Evolutionary conservation across 2,329 filamentous ascomycete species (phyloP).

Genomic region (Periconia digitata): DNA sequence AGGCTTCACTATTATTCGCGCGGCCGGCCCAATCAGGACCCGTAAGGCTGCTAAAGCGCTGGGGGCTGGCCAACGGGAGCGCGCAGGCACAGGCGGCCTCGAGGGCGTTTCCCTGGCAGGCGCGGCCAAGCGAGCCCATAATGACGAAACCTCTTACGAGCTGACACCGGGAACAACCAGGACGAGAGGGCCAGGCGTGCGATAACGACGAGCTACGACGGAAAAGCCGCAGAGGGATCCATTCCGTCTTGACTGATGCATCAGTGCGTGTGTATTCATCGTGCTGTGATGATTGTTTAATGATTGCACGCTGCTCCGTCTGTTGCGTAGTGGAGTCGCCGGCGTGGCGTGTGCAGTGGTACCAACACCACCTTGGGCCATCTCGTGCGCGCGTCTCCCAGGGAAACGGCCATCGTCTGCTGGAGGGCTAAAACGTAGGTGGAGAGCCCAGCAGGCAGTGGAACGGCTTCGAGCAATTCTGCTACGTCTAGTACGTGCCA

Average conservation of each 20-base stretch:
- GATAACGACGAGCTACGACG: too few relatives aligned
- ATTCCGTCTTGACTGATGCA: too few relatives aligned
- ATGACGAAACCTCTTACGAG: constrained; percentile 35
- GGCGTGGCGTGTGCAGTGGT: constrained; percentile 7
- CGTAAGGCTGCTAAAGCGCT: constrained; percentile 15
- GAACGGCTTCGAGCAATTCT: constrained; percentile 10
- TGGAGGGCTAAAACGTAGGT: constrained; percentile 17
- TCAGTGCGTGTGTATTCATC: too few relatives aligned
- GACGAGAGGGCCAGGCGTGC: constrained; percentile 5
- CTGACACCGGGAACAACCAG: constrained; percentile 18
- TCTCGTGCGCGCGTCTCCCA: constrained; percentile 22
- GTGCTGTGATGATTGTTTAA: too few relatives aligned
- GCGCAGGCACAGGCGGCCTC: constrained; percentile 17
- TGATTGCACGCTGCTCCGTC: too few relatives aligned
- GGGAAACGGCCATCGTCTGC: constrained; percentile 16
- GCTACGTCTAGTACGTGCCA: constrained; percentile 23
- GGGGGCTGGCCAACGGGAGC: constrained; percentile 21
- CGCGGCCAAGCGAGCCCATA: constrained; percentile 21
- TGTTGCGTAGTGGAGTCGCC: too few relatives aligned
- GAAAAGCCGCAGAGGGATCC: too few relatives aligned
- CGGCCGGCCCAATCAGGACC: constrained; percentile 30
- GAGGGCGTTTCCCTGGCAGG: constrained; percentile 32
- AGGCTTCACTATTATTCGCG: constrained; percentile 26
- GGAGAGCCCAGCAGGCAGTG: constrained; percentile 4
- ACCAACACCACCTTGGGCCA: neutral